Evolutionary conservation across 805 yeast genomes (phyloP).

Genomic region (Torulaspora franciscae): DNA sequence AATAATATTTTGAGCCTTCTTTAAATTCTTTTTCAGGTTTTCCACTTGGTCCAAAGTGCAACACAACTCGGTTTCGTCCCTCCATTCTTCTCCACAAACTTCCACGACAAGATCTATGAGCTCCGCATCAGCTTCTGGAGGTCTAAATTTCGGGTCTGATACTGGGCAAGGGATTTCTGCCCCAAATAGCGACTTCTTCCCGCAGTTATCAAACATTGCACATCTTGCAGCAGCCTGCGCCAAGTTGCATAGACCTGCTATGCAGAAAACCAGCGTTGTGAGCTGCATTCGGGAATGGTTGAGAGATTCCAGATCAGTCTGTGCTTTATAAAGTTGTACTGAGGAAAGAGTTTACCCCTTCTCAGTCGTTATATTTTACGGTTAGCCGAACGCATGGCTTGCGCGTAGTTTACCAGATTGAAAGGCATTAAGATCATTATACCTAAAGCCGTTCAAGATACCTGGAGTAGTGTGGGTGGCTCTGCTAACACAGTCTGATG

Average conservation of each 20-base stretch:
- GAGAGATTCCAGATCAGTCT: too few species aligned
- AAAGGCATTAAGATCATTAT: neutral
- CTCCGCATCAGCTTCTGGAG: constrained; percentile 38
- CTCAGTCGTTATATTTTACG: neutral
- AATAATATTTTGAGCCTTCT: constrained; percentile 73
- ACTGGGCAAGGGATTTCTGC: constrained; percentile 73
- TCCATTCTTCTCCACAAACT: constrained; percentile 73
- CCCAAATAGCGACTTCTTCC: constrained; percentile 76
- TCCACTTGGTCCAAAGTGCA: constrained; percentile 63
- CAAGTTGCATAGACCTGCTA: constrained; percentile 11
- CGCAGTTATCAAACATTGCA: constrained; percentile 51
- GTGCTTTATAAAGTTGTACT: neutral
- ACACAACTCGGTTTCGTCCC: constrained; percentile 48
- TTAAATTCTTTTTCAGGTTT: constrained; percentile 52
- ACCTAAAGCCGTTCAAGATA: neutral
- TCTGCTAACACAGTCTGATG: constrained; percentile 12
- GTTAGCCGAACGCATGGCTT: neutral
- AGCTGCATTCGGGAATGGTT: constrained; percentile 1
- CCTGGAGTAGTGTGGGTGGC: neutral
- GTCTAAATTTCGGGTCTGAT: constrained; percentile 44
- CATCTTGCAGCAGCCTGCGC: constrained; percentile 25
- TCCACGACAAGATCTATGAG: constrained; percentile 44
- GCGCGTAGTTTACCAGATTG: neutral
- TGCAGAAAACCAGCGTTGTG: constrained; percentile 3
- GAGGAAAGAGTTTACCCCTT: neutral